Evolutionary conservation across 2,329 filamentous ascomycete species (phyloP), one percentile per base, ranked within the genome.

Genomic region (Colletotrichum sp.): DNA sequence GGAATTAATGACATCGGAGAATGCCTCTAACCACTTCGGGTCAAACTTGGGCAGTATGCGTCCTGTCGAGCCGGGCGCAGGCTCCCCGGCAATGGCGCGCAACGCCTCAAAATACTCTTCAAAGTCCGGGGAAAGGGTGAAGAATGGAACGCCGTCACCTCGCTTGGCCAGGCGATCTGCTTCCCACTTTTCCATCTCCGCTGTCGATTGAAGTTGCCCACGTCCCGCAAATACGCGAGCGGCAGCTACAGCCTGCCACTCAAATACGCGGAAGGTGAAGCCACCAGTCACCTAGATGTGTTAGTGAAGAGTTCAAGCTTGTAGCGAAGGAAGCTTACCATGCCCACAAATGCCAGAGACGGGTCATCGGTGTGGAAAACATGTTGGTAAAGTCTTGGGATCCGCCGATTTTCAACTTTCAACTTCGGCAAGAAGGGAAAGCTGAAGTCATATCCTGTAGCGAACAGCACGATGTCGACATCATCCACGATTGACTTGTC

Each of bases 31-130:
- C 86, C 84, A 87, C 38, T 81, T 80, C 31, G 79, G 78, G 13
- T 87, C 81, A 59, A 86, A 87, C 5, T 77, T 78, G 2, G 85
- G 85, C 38, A 87, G 75, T 33, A 76, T 76, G 15, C 85, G 80
- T 0, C 85, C 86, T 0, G 80, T 81, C 3, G 80, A 80, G 1
- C 81, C 83, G 4, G 80, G 76, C 0, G 73, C 77, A 6, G 86
- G 85, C 6, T 86, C 81, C 0, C 86, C 85, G 0, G 86, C 86
- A 51, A 87, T 79, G 16, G 71, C 69, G 1, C 84, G 79, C 18
- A 87, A 75, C 3, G 81, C 80, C 66, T 84, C 81, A 69, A 85
- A 86, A 70, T 83, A 85, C 1, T 78, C 79, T 31, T 80, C 78
- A 57, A 84, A 85, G 63, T 86, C 77, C 0, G 79, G 79, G 1